These are phyloP conservation scores for Fomitopsis betulina DNA, from an alignment of 1,284 basidiomycete species.

Conservation along the genomic window DNA sequence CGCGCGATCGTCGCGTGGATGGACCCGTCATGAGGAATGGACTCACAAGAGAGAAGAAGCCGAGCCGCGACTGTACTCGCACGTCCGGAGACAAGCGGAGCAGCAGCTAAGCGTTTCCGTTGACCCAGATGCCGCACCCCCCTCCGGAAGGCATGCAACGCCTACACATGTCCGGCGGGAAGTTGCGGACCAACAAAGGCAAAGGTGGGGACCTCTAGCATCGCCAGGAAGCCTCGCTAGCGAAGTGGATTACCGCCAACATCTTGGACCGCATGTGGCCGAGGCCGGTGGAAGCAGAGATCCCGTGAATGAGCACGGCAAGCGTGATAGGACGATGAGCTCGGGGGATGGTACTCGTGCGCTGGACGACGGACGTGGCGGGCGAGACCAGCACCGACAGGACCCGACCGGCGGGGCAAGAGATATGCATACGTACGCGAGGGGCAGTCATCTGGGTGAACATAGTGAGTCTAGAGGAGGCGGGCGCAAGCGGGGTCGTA, in stretches of 20 bases:
- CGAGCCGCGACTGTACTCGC: neutral
- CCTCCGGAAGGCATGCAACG: neutral
- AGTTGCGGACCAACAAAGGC: neutral
- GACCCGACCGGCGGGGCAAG: neutral
- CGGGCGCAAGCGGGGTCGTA: neutral
- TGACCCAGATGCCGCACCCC: neutral
- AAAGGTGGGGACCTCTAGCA: neutral
- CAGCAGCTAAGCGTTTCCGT: neutral
- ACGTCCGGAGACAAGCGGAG: neutral
- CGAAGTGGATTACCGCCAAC: neutral
- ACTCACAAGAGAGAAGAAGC: neutral
- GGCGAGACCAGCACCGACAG: neutral
- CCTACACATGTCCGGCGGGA: neutral
- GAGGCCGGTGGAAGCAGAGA: neutral
- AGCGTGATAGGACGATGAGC: neutral
- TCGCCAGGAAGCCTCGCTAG: neutral
- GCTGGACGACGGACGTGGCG: neutral
- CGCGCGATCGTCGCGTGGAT: neutral
- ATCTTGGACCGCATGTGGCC: neutral
- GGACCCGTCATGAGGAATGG: neutral
- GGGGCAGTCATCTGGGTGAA: neutral
- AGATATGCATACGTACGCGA: neutral
- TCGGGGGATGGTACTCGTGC: neutral
- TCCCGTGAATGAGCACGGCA: neutral
- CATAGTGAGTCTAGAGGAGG: neutral